phyloP scores from a whole-genome alignment of 2,329 filamentous ascomycete species.

The Nigrospora oryzae region DNA sequence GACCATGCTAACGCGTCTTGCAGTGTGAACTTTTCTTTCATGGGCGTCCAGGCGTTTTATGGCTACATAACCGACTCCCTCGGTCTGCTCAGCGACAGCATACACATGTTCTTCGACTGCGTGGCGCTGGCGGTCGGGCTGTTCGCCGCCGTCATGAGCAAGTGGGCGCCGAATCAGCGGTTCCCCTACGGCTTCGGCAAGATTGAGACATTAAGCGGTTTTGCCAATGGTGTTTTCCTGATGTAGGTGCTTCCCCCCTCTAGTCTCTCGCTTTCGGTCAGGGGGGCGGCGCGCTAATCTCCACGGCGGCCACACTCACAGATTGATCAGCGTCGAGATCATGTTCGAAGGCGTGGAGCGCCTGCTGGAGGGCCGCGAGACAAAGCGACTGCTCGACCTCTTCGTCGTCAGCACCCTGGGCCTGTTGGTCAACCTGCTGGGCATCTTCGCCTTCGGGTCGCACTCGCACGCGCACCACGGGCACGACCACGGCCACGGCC shows the following conservation, averaged over 20 bases:
- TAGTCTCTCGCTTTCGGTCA: background rate
- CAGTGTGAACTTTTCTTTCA: conserved; percentile 89
- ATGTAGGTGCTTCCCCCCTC: conserved; percentile 48
- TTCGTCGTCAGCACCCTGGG: conserved; percentile 83
- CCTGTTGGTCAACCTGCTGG: conserved; percentile 82
- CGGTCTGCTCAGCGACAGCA: conserved; percentile 91
- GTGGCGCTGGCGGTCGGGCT: conserved; percentile 85
- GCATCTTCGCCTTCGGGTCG: conserved; percentile 75
- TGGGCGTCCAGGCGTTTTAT: conserved; percentile 90
- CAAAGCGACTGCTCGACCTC: conserved; percentile 77
- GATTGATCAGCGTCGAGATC: conserved; percentile 90
- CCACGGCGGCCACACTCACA: conserved; percentile 19
- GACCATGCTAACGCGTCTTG: background rate
- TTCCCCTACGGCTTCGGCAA: conserved; percentile 97
- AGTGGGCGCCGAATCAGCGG: conserved; percentile 82
- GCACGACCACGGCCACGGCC: conserved; percentile 18
- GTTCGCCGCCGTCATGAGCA: conserved; percentile 87
- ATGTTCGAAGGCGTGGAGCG: conserved; percentile 89
- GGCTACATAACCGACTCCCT: conserved; percentile 89
- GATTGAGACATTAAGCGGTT: conserved; percentile 90
- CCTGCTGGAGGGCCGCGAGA: conserved; percentile 73
- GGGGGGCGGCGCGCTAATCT: conserved; percentile 1
- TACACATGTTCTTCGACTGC: conserved; percentile 99
- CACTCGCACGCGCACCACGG: conserved; percentile 42
- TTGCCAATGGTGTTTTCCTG: conserved; percentile 91